Evolutionary conservation across 768 basidiomycete species (phyloP), one percentile per base, ranked within the genome.

Genomic region (Collybia mongolica): DNA sequence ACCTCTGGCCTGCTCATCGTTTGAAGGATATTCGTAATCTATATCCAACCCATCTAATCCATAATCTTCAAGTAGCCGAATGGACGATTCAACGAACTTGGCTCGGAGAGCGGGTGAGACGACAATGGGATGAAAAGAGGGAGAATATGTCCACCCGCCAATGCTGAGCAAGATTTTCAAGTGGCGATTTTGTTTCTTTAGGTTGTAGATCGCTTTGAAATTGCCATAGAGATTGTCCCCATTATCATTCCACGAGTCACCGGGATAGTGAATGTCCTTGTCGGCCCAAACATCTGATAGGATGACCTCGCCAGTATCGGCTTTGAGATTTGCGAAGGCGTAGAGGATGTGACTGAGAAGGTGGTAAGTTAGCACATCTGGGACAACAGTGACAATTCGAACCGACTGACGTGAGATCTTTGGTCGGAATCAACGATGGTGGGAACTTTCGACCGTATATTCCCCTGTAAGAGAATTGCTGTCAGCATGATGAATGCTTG

Each of bases 221-320:
- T 96, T 96, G 46, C 95, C 95, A 60, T 96, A 98, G 15, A 98
- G 81, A 67, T 98, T 97, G 54, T 77, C 86, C 39, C 93, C 94
- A 22, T 64, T 65, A 46, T 98, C 96, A 57, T 94, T 88, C 97
- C 97, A 99, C 3, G 87, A 88, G 68, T 99, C 97, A 6, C 88
- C 90, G 0, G 88, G 85, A 65, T 96, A 95, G 65, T 98, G 97
- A 40, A 98, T 98, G 64, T 98, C 93, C 61, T 95, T 83, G 73
- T 99, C 97, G 0, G 94, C 87, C 96, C 96, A 98, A 2, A 75
- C 65, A 59, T 99, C 97, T 32, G 93, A 95, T 46, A 98, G 69
- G 60, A 81, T 70, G 17, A 98, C 95, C 61, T 92, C 90, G 36
- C 96, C 96, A 0, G 85, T 79, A 52, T 92, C 90, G 17, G 85